These are phyloP conservation scores for Phaeophleospora eucalypticola DNA, from an alignment of 2,329 filamentous ascomycete species.

Conservation along the genomic window DNA sequence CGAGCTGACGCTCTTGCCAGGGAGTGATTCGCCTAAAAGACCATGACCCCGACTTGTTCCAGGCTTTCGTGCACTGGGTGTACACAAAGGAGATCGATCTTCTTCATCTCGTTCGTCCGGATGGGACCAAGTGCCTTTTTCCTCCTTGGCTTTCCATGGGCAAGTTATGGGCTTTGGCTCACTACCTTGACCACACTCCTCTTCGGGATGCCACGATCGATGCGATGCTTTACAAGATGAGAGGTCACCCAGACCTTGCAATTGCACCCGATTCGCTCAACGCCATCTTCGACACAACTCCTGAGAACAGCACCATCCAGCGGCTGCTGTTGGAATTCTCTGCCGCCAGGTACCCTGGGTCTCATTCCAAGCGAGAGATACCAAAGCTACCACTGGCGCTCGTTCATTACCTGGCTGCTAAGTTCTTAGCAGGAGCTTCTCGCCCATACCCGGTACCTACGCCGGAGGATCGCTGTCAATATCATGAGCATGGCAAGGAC, in stretches of 20 bases:
- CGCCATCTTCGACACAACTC: background rate
- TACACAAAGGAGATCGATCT: conserved; percentile 1
- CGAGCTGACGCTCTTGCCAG: no score
- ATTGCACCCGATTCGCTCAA: background rate
- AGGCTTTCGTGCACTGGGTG: conserved; percentile 10
- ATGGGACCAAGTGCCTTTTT: background rate
- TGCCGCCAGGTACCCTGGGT: no score
- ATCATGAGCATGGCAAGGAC: no score
- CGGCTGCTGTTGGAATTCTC: background rate
- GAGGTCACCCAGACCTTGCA: background rate
- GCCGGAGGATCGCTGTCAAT: no score
- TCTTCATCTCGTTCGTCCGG: no score
- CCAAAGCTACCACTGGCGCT: no score
- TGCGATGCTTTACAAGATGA: background rate
- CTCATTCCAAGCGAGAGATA: no score
- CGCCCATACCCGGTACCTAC: no score
- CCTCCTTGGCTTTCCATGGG: background rate
- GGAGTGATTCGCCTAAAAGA: conserved; percentile 7
- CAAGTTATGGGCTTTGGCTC: background rate
- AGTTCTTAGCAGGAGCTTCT: no score
- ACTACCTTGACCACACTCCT: background rate
- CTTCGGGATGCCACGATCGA: background rate
- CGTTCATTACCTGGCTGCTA: no score
- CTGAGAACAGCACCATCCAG: background rate
- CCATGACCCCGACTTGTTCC: conserved; percentile 2